Base-by-base conservation (phyloP, 2,329 filamentous ascomycete genomes). In the Curvularia hawaiiensis region DNA sequence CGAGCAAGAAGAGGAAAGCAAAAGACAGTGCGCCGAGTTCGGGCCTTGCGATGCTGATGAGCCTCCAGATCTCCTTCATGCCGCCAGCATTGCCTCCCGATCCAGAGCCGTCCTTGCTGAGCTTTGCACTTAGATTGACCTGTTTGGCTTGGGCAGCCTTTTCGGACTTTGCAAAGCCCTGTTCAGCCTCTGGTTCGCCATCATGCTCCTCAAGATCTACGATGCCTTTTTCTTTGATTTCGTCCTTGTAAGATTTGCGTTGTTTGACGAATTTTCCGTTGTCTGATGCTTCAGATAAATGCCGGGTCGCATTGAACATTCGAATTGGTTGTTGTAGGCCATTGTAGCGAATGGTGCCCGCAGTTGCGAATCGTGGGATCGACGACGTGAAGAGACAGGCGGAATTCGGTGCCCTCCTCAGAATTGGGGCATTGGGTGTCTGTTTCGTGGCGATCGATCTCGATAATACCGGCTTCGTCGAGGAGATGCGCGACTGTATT, bases 11-110 rank as follows among this genome's bases (percentile, higher is more conserved):
- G 54, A 90, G 75, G 74, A 98, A 94, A 3, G 96, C 96, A 62
- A 90, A 69, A n/a, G 82, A 83, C 16, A 99, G 86, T 77, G 90
- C 90, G 72, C 83, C 88, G 30, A 90, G 79, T 79, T 99, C 95
- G 3, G 94, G 94, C 54, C 86, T 84, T 12, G 95, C 95, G 72
- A 99, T 95, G 77, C 89, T 92, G 75, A 99, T 84, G 68, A 99
- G 80, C 50, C 95, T 87, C 87, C 88, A 90, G 66, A 98, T 87
- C 78, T 99, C 95, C 12, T 80, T 80, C 61, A 68, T 68, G 10
- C 90, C 89, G 22, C 90, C 86, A 12, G 79, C 77, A 58, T 82
- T 79, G 4, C 76, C 75, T 12, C 52, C 52, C 8, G 50, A 50
- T 35, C 80, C 72, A 59, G 80, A 76, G 20, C 90, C 89, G 63